Conservation (phyloP, 2,329 filamentous ascomycete genomes). For the Hypoxylon sp. region DNA sequence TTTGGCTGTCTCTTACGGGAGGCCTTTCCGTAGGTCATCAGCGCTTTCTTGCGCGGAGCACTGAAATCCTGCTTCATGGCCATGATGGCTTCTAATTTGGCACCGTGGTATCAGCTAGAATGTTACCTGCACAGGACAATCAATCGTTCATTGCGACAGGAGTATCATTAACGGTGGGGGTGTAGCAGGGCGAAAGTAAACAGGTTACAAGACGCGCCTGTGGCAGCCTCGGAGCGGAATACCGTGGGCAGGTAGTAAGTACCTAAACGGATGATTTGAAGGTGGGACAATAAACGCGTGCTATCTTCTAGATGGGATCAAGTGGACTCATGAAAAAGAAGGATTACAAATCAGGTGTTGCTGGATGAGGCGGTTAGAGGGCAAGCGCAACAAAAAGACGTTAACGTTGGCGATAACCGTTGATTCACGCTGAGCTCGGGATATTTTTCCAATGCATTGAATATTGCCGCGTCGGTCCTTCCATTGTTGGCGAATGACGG, state of each 20-base stretch:
- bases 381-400: constrained; percentile 28
- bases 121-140: constrained; percentile 13
- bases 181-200: constrained; percentile 22
- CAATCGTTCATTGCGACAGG: constrained; percentile 48
- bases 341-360: not conserved
- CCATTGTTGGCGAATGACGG: constrained; percentile 39
- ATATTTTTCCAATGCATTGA: constrained; percentile 26
- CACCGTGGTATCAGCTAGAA: constrained; percentile 14
- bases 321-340: not conserved
- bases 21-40: constrained; percentile 52
- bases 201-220: constrained; percentile 33
- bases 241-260: constrained; percentile 16
- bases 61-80: constrained; percentile 47
- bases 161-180: constrained; percentile 27
- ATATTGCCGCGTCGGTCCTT: constrained; percentile 34
- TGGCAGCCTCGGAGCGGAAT: constrained; percentile 31
- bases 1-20: constrained; percentile 50
- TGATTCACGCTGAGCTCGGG: constrained; percentile 25
- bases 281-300: constrained; percentile 25
- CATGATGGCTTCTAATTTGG: constrained; percentile 45
- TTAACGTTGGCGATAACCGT: constrained; percentile 23
- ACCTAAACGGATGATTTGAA: constrained; percentile 15
- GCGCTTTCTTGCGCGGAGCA: constrained; percentile 50
- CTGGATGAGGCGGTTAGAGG: constrained; percentile 6
- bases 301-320: not conserved